phyloP scores from a whole-genome alignment of 768 basidiomycete genomes.

The Russula sp. region DNA sequence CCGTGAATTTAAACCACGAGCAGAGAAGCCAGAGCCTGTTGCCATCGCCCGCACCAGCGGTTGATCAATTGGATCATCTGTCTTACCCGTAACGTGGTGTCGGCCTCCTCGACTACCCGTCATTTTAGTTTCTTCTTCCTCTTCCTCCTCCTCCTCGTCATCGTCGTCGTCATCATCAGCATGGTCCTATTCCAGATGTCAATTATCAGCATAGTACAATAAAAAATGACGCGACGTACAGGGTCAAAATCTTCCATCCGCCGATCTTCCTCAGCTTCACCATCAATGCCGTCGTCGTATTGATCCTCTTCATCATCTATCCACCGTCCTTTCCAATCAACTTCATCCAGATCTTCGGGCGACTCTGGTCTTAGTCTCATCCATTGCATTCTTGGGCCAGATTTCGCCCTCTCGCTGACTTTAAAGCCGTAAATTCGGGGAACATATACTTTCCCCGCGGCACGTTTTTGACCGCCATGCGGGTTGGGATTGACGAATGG shows the following conservation, averaged over 20 bases:
- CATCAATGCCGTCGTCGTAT: slow-evolving; percentile 51
- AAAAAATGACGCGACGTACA: slow-evolving; percentile 43
- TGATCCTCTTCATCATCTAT: slow-evolving; percentile 75
- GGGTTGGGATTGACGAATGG: slow-evolving; percentile 87
- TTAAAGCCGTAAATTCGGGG: slow-evolving; percentile 97
- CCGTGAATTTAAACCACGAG: slow-evolving; percentile 11
- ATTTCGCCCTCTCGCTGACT: slow-evolving; percentile 92
- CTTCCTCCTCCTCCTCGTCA: slow-evolving; percentile 54
- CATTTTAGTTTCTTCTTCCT: slow-evolving; percentile 40
- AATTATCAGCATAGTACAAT: slow-evolving; percentile 1
- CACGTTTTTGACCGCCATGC: slow-evolving; percentile 84
- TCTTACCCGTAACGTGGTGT: slow-evolving; percentile 21
- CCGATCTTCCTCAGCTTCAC: slow-evolving; percentile 50
- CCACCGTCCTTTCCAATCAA: slow-evolving; percentile 92
- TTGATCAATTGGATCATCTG: slow-evolving; percentile 16
- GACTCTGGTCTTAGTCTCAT: slow-evolving; percentile 81
- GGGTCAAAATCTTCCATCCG: slow-evolving; percentile 88
- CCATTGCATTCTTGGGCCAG: slow-evolving; percentile 97
- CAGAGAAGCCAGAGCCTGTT: slow-evolving; percentile 16
- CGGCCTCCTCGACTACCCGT: slow-evolving; percentile 29
- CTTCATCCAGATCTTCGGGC: slow-evolving; percentile 75
- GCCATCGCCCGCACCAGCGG: slow-evolving; percentile 22
- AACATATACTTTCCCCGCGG: slow-evolving; percentile 81
- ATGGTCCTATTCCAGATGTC: slow-evolving; percentile 36
- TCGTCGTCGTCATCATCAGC: slow-evolving; percentile 49